phyloP scores from a whole-genome alignment of 208 protist species.

The Vickermania ingenoplastis region DNA sequence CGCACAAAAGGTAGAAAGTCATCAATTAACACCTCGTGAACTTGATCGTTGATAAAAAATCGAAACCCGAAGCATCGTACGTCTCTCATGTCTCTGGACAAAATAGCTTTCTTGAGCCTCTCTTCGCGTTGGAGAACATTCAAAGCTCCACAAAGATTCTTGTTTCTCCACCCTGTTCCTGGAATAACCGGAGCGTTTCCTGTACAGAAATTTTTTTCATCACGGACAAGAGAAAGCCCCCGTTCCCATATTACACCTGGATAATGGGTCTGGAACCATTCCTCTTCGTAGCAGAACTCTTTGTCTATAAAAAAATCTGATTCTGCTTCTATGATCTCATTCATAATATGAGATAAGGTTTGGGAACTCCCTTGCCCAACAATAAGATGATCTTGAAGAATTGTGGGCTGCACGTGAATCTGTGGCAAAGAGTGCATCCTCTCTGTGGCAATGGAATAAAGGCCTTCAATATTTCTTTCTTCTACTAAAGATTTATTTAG shows the following conservation, averaged over 20 bases:
- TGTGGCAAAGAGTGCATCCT: not conserved
- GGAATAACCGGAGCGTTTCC: not conserved
- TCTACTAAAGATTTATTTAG: conserved; percentile 1
- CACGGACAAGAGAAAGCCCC: not conserved
- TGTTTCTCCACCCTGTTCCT: conserved; percentile 5
- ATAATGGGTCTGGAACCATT: not conserved
- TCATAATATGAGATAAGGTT: not conserved
- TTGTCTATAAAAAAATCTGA: not conserved
- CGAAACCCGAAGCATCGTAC: conserved; percentile 24
- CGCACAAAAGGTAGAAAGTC: conserved; percentile 37
- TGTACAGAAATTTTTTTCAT: not conserved
- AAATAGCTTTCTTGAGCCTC: conserved; percentile 6
- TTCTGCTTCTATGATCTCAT: not conserved
- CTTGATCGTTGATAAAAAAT: conserved; percentile 18
- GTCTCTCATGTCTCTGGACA: conserved; percentile 11
- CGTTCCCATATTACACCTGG: not conserved
- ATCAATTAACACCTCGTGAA: conserved; percentile 40
- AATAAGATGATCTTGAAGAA: not conserved
- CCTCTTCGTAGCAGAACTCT: conserved; percentile 1
- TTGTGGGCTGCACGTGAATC: not conserved
- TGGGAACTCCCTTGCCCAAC: not conserved
- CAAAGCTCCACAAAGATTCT: conserved; percentile 1
- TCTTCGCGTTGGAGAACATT: conserved; percentile 5
- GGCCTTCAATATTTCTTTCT: not conserved
- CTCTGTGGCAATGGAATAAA: not conserved